Base-by-base conservation (phyloP, 345 rosid species). In the Draba incana region DNA sequence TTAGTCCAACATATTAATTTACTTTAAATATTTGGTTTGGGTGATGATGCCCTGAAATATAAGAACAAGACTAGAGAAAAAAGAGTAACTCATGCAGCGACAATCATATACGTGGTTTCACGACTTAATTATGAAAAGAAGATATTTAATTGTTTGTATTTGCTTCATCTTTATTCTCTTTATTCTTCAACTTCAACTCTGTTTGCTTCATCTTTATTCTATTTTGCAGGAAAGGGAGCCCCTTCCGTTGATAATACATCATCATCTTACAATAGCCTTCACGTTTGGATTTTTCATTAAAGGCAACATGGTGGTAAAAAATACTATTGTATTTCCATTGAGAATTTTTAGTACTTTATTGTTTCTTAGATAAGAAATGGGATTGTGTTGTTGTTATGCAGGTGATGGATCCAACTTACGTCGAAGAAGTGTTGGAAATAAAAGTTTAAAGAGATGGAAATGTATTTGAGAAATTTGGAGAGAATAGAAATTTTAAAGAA, bases 351-450 rank as follows among this genome's bases (percentile, higher is more conserved):
- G 5, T 35, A 12, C 6, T 38, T n/a, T 23, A 9, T 14, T 1
- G 52, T 56, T 50, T 6, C 25, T 20, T 48, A 57, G 14, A 38
- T 16, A 25, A 16, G n/a, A 63, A 20, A 27, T 10, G 3, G 31
- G 39, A 39, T 12, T 57, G 67, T 49, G 48, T 12, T 55, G 20
- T 20, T 20, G 0, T 20, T 57, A 5, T 65, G 62, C 41, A 76
- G 79, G 71, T 71, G 41, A 77, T 77, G 69, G 80, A 77, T 35
- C 80, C 80, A 60, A 66, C 70, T 55, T 66, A 77, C 62, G 16
- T 70, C 38, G 99, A 94, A 78, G 99, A 94, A 80, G 92, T 47
- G 92, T 86, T 52, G n/a, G n/a, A n/a, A n/a, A n/a, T n/a, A n/a
- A n/a, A n/a, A n/a, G n/a, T n/a, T n/a, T n/a, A n/a, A n/a, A n/a